Evolutionary conservation across 176 grass and related monocot genomes (phyloP).

Genomic region (Raddia guianensis): DNA sequence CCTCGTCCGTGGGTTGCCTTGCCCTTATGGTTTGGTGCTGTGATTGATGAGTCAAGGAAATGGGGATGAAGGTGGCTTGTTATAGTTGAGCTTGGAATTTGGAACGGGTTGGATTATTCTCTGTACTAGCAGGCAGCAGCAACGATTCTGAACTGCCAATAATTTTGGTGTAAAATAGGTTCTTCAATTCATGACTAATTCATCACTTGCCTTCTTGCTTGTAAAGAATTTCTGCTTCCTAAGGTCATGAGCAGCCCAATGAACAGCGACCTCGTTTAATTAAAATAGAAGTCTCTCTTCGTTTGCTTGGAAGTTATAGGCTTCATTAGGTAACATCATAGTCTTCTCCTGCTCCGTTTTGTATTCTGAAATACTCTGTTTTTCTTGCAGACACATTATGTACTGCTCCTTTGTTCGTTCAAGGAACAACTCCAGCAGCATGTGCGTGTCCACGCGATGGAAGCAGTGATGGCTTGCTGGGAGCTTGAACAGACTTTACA

Average conservation of each 20-base stretch:
- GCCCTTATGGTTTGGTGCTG: not conserved
- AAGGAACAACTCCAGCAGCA: slow-evolving; percentile 98
- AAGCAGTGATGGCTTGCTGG: slow-evolving; percentile 99
- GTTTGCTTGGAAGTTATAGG: slow-evolving; percentile 1
- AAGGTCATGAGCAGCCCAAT: too few relatives aligned
- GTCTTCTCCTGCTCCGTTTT: not conserved
- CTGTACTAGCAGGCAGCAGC: not conserved
- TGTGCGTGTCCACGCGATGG: slow-evolving; percentile 99
- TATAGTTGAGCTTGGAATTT: not conserved
- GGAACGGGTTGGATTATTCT: not conserved
- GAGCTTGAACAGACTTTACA: slow-evolving; percentile 98
- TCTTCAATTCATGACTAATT: not conserved
- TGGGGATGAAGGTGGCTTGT: not conserved
- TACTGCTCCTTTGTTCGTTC: slow-evolving; percentile 89
- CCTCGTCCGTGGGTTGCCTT: not conserved
- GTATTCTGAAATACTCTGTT: slow-evolving; percentile 24
- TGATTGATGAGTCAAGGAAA: not conserved
- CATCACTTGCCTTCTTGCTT: not conserved
- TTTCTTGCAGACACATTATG: slow-evolving; percentile 80
- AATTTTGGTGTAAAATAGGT: not conserved
- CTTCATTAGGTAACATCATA: not conserved
- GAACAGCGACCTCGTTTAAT: not conserved
- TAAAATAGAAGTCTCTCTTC: not conserved
- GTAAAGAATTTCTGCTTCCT: not conserved
- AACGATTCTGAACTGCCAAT: not conserved